phyloP scores from a whole-genome alignment of 1,284 basidiomycete species.

The Apiotrichum mycotoxinovorans region DNA sequence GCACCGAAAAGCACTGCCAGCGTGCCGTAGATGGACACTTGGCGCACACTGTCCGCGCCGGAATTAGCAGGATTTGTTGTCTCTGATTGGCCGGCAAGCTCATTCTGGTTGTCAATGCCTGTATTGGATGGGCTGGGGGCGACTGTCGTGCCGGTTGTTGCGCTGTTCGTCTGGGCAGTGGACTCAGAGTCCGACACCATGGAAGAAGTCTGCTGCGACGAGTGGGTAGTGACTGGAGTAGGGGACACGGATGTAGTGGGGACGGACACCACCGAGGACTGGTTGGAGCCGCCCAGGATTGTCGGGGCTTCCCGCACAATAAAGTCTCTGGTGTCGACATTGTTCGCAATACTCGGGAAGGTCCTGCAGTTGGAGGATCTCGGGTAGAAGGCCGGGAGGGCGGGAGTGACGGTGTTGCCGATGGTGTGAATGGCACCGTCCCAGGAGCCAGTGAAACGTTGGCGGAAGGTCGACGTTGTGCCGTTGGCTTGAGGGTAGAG shows the following conservation, averaged over 20 bases:
- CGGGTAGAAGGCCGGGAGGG: constrained; percentile 36
- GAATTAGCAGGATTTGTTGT: too few relatives aligned
- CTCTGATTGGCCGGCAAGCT: too few relatives aligned
- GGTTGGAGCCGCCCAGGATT: constrained; percentile 21
- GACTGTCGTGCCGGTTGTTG: too few relatives aligned
- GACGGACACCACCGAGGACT: not conserved
- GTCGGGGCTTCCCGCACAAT: constrained; percentile 34
- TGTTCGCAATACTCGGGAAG: constrained; percentile 47
- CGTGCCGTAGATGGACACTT: too few relatives aligned
- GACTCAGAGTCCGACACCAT: too few relatives aligned
- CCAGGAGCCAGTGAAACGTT: constrained; percentile 47
- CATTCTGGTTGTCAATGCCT: too few relatives aligned
- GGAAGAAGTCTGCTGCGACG: too few relatives aligned
- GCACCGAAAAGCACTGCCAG: not conserved
- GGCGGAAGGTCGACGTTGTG: constrained; percentile 46
- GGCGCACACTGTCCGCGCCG: too few relatives aligned
- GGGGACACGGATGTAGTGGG: not conserved
- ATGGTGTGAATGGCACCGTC: constrained; percentile 32
- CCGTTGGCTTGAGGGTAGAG: constrained; percentile 41
- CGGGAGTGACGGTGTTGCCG: constrained; percentile 41
- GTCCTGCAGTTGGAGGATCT: constrained; percentile 48
- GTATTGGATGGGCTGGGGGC: too few relatives aligned
- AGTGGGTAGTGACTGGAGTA: not conserved
- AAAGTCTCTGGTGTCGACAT: constrained; percentile 37
- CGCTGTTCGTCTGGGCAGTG: too few relatives aligned